Percentiles rank a stretch among this genome's conserved stretches.
Evolutionary conservation across 2,329 filamentous ascomycete species (phyloP).

Genomic region (Ambrosiella beaveri): DNA sequence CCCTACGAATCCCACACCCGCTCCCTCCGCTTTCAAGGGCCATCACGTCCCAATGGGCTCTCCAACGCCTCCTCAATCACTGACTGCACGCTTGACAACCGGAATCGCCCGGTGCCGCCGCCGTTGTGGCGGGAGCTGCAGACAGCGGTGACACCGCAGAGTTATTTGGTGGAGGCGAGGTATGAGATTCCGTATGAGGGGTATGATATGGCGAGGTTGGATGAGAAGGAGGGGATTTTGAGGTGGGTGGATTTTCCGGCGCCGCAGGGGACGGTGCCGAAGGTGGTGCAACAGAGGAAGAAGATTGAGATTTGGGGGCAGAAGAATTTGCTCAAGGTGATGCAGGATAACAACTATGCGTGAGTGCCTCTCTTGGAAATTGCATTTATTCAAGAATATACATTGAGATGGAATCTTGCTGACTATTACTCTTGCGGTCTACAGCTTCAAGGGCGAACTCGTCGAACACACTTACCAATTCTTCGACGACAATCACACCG

Average conservation of each 20-base stretch:
- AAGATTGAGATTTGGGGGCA: conserved; percentile 39
- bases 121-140: conserved; percentile 35
- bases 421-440: neutral
- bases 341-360: conserved; percentile 37
- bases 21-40: conserved; percentile 36
- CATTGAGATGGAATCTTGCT: neutral
- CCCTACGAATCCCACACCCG: conserved; percentile 32
- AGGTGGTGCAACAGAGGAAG: conserved; percentile 33
- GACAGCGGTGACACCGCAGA: conserved; percentile 36
- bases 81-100: conserved; percentile 19
- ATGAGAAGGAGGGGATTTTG: conserved; percentile 26
- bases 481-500: conserved; percentile 29
- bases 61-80: conserved; percentile 19
- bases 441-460: conserved; percentile 34
- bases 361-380: conserved; percentile 19
- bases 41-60: conserved; percentile 28
- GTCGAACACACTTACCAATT: conserved; percentile 37
- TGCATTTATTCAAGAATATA: neutral
- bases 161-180: conserved; percentile 37
- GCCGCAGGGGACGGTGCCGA: conserved; percentile 30
- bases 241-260: conserved; percentile 46
- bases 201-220: neutral
- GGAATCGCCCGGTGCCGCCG: conserved; percentile 20
- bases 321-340: conserved; percentile 28
- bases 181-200: conserved; percentile 34